These are phyloP conservation scores for Penicillium coffeae DNA, from an alignment of 495 filamentous ascomycete genomes.

Conservation along the genomic window DNA sequence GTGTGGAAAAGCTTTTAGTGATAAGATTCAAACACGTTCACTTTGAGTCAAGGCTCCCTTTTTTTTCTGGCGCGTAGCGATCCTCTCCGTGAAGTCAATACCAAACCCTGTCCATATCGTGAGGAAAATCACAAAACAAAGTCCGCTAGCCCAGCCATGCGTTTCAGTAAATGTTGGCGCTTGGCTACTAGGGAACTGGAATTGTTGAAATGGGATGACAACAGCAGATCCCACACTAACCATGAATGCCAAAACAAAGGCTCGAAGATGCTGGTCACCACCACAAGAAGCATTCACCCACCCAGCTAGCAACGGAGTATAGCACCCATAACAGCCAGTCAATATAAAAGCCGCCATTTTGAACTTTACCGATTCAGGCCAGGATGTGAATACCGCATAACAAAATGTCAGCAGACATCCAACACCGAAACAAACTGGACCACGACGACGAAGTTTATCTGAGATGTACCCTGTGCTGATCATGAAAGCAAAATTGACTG, in stretches of 20 bases:
- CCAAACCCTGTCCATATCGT: slow-evolving; percentile 10
- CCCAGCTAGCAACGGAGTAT: slow-evolving; percentile 10
- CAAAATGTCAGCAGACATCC: slow-evolving; percentile 9
- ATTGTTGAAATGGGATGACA: slow-evolving; percentile 14
- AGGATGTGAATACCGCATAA: slow-evolving; percentile 12
- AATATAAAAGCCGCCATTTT: slow-evolving; percentile 15
- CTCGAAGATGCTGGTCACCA: slow-evolving; percentile 15
- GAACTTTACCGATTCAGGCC: slow-evolving; percentile 5
- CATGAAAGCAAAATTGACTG: slow-evolving; percentile 7
- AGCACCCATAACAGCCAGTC: slow-evolving; percentile 10
- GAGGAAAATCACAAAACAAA: slow-evolving; percentile 4
- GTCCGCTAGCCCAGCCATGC: slow-evolving; percentile 7
- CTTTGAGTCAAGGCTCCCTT: not conserved
- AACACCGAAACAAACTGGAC: slow-evolving; percentile 8
- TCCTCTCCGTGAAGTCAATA: slow-evolving; percentile 4
- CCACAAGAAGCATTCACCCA: slow-evolving; percentile 18
- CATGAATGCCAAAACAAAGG: slow-evolving; percentile 18
- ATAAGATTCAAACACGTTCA: too few relatives aligned
- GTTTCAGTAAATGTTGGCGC: slow-evolving; percentile 4
- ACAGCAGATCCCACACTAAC: slow-evolving; percentile 15
- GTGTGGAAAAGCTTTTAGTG: too few relatives aligned
- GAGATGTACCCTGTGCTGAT: slow-evolving; percentile 3
- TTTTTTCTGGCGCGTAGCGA: not conserved
- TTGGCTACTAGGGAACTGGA: slow-evolving; percentile 8
- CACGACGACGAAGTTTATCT: slow-evolving; percentile 3